phyloP scores from a whole-genome alignment of 108 stramenopile species.

The Seminavis robusta region DNA sequence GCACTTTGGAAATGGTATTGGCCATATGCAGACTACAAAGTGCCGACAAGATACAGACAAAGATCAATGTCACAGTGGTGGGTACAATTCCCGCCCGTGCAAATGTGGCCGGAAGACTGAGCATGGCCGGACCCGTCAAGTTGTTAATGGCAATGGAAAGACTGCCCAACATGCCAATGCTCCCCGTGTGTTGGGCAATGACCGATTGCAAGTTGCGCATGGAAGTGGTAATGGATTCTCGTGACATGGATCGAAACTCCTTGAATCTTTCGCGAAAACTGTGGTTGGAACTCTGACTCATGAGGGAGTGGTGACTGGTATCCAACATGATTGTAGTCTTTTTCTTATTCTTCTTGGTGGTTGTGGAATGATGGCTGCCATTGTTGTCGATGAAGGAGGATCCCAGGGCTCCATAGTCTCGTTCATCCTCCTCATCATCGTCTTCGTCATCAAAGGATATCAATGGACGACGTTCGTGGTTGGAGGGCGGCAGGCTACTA shows the following conservation, averaged over 20 bases:
- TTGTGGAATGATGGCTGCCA: too few species aligned
- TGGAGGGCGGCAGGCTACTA: too few species aligned
- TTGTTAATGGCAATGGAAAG: slow-evolving; percentile 50
- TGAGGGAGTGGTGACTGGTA: too few species aligned
- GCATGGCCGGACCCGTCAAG: slow-evolving; percentile 54
- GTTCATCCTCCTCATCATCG: too few species aligned
- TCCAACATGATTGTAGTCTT: too few species aligned
- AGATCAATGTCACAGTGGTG: slow-evolving; percentile 30
- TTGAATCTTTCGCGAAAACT: background rate
- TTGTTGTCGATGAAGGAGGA: too few species aligned
- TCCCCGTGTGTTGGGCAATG: too few species aligned
- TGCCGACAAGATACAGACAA: slow-evolving; percentile 57
- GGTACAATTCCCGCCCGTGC: slow-evolving; percentile 50
- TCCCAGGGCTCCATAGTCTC: too few species aligned
- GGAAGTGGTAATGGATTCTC: background rate
- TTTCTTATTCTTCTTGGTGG: too few species aligned
- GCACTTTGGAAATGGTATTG: slow-evolving; percentile 58
- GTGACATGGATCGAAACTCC: background rate
- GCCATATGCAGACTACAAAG: slow-evolving; percentile 66
- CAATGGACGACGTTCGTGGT: too few species aligned
- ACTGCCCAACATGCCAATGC: slow-evolving; percentile 44
- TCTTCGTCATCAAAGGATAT: too few species aligned
- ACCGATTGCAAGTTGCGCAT: background rate
- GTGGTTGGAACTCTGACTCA: too few species aligned
- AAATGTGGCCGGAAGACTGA: slow-evolving; percentile 44